A percentile compares a stretch with the other conserved stretches of the same genome.
These are phyloP conservation scores for Phytophthora fragariaefolia DNA, from an alignment of 352 stramenopile species.

Conservation along the genomic window DNA sequence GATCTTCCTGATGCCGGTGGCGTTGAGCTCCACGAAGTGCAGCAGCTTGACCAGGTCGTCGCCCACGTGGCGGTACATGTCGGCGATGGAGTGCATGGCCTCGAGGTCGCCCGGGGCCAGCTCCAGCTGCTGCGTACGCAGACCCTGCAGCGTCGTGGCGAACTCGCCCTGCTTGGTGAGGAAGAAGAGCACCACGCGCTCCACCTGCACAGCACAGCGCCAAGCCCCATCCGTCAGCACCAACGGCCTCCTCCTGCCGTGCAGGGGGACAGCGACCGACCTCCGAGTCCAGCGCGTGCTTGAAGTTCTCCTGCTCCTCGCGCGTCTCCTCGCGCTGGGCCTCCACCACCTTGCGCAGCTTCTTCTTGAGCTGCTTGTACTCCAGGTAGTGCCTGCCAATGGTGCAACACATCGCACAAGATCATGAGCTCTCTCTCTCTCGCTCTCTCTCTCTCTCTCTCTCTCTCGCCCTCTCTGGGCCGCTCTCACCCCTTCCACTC, in stretches of 20 bases:
- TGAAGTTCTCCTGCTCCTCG: conserved; percentile 68
- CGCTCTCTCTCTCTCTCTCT: background rate
- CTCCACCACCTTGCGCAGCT: conserved; percentile 74
- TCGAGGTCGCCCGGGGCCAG: conserved; percentile 56
- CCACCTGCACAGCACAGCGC: conserved; percentile 32
- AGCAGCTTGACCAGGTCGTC: conserved; percentile 86
- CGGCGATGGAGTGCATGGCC: conserved; percentile 72
- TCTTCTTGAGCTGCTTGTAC: conserved; percentile 92
- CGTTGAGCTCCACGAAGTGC: conserved; percentile 89
- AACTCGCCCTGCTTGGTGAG: conserved; percentile 87
- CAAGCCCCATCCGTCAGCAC: no score
- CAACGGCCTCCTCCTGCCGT: no score
- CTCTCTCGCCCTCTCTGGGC: background rate
- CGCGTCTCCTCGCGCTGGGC: conserved; percentile 50
- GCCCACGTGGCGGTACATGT: conserved; percentile 71
- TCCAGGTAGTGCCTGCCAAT: conserved; percentile 81
- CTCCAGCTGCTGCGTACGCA: conserved; percentile 57
- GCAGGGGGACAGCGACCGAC: no score
- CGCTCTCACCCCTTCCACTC: conserved; percentile 74
- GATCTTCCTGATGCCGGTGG: conserved; percentile 89
- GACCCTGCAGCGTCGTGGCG: conserved; percentile 61
- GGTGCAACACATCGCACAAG: conserved; percentile 6
- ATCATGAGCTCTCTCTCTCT: conserved; percentile 2
- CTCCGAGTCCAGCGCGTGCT: conserved; percentile 82
- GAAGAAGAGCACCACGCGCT: conserved; percentile 89